Conservation (phyloP, 441 rosid genomes). For the Erodium moschatum region DNA sequence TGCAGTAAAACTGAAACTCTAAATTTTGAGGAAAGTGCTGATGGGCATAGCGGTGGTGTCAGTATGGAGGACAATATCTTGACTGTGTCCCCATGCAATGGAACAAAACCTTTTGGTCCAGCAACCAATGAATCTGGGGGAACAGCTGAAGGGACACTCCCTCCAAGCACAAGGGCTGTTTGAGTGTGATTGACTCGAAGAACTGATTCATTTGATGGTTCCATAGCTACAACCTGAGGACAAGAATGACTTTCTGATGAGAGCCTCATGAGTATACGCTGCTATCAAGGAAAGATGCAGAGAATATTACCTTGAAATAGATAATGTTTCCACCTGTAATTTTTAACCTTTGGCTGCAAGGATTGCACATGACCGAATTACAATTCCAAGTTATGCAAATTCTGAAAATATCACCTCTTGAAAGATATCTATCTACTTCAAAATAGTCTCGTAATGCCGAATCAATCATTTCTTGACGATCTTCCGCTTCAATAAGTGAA, state of each 20-base stretch:
- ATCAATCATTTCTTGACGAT: conserved; percentile 78
- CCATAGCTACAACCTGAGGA: conserved; percentile 76
- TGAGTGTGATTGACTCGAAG: conserved; percentile 62
- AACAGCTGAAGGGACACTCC: conserved; percentile 61
- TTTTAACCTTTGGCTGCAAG: conserved; percentile 49
- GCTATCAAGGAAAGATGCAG: conserved; percentile 1
- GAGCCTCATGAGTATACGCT: conserved; percentile 12
- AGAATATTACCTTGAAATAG: conserved; percentile 62
- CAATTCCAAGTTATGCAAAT: conserved; percentile 60
- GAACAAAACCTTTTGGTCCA: conserved; percentile 38
- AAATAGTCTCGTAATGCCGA: conserved; percentile 65
- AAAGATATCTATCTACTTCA: conserved; percentile 58
- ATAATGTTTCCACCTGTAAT: conserved; percentile 31
- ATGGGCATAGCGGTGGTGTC: conserved; percentile 69
- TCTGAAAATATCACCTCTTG: conserved; percentile 68
- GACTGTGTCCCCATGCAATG: conserved; percentile 58
- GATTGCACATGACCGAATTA: conserved; percentile 57
- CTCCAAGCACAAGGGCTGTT: conserved; percentile 94
- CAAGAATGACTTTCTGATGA: conserved; percentile 25
- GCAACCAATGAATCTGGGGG: conserved; percentile 67
- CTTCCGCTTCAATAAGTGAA: conserved; percentile 66
- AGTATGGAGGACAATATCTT: conserved; percentile 70
- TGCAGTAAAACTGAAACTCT: conserved; percentile 76
- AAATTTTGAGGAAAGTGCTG: conserved; percentile 67
- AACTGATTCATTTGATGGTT: conserved; percentile 69